Base-by-base conservation (phyloP, 2,329 filamentous ascomycete genomes). In the Trichoderma afroharzianum region DNA sequence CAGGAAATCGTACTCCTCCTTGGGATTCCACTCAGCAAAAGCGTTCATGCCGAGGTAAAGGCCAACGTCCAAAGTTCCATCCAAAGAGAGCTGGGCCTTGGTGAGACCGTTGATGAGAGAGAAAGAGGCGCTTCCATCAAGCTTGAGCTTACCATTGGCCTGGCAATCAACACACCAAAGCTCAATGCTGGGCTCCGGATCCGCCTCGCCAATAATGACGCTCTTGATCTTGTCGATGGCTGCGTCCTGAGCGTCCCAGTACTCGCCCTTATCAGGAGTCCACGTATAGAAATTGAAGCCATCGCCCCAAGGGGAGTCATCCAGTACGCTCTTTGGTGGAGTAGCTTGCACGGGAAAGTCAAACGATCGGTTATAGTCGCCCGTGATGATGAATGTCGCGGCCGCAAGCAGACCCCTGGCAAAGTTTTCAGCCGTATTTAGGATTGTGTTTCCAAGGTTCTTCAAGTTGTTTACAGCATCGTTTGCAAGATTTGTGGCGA, bases 91-190 rank as follows among this genome's bases (percentile, higher is more conserved):
- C 63, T 67, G 63, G 18, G 39, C 63, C 32, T 58, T 67, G 15
- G 50, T 67, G n/a, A 67, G 32, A 18, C 63, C 63, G 18, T 55
- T 67, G 5, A 24, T 15, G 8, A 67, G 14, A 14, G 63, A 57
- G 21, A 39, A 67, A n/a, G 63, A 57, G 24, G 43, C 43, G 18
- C 63, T 67, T 15, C 63, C 63, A 7, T 21, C 26, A 5, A 67
- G 39, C 50, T 67, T 67, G 3, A 67, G 50, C 15, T 67, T 33
- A 21, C 63, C 63, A 26, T 67, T 21, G 15, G 55, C 50, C 24
- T 47, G 26, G 63, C 63, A 67, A 28, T 67, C 43, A 6, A 67
- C 63, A 43, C 63, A 67, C 63, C 63, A 67, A 21, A 67, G 53
- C 50, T 67, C 63, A 21, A 67, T 39, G 28, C 63, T 28, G 2